Percentiles rank a stretch among this genome's conserved stretches.
Evolutionary conservation across 139 green algal genomes (phyloP).

Genomic region (Marvania coccoides): DNA sequence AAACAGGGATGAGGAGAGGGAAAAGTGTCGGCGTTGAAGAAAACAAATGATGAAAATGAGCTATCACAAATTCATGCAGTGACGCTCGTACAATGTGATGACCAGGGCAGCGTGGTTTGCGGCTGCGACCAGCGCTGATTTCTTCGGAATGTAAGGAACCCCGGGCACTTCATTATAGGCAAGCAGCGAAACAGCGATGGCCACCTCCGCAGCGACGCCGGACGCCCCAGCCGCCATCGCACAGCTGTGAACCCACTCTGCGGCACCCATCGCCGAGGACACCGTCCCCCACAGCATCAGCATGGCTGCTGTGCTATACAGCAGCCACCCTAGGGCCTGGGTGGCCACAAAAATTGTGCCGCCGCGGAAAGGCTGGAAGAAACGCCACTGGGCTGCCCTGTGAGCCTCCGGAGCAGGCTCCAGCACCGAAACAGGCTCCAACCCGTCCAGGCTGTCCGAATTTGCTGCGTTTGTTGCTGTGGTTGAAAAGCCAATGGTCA

Average conservation of each 20-base stretch:
- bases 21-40: too few species aligned
- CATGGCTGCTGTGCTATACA: conserved; percentile 56
- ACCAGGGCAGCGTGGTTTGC: neutral
- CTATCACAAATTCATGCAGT: too few species aligned
- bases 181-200: neutral
- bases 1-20: too few species aligned
- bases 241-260: conserved; percentile 50
- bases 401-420: too few species aligned
- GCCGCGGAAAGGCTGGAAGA: conserved; percentile 77
- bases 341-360: conserved; percentile 68
- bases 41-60: too few species aligned
- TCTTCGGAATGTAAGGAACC: neutral
- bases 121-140: neutral
- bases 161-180: neutral
- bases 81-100: too few species aligned
- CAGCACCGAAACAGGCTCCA: too few species aligned
- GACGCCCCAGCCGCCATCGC: conserved; percentile 38
- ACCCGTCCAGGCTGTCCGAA: too few species aligned
- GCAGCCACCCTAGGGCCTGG: conserved; percentile 61
- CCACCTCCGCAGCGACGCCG: neutral
- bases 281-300: conserved; percentile 24
- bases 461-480: too few species aligned
- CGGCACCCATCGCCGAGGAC: conserved; percentile 27
- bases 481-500: too few species aligned
- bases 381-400: conserved; percentile 44